Evolutionary conservation across 768 basidiomycete genomes (phyloP), one percentile per base, ranked within the genome.

Genomic region (Tephrocybe sp.): DNA sequence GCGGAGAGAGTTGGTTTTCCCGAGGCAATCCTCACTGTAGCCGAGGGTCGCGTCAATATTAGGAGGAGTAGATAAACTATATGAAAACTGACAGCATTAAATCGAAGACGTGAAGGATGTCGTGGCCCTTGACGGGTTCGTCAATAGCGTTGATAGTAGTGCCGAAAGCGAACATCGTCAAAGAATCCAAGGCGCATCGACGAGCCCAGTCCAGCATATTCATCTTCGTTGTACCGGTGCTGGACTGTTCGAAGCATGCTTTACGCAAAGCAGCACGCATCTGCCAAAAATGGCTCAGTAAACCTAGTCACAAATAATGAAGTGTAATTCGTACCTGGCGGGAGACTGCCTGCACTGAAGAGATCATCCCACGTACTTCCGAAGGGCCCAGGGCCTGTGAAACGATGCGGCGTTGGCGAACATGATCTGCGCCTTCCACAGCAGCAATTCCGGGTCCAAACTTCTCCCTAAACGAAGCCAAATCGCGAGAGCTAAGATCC

Each of bases 91-190:
- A 50, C 48, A 50, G 48, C 48, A 50, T 50, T 7, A 42, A 15
- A 17, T 50, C 48, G 25, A 50, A 50, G 21, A 40, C 32, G 32
- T 50, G 48, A 12, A 50, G 24, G 30, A 50, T 32, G 24, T 50
- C 48, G 24, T 42, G 39, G 6, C 30, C 48, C 17, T 50, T 50
- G 12, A 42, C 48, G 14, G 48, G 48, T 25, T 50, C 48, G 32
- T 50, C 41, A 23, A 50, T 36, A n/a, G 48, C 30, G 23, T 50
- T 24, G 40, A 50, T 23, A 17, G 48, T 34, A 4, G 41, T 43
- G 17, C 48, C 48, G 23, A 50, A 50, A 21, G 48, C 48, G 24
- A 50, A 50, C 48, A 50, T 50, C n/a, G 41, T 42, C 20, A 50
- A 18, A 17, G 48, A 50, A 21, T 50, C 48, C 30, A 50, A 23